phyloP scores from a whole-genome alignment of 2,329 filamentous ascomycete species.

The Clarireedia monteithiana region DNA sequence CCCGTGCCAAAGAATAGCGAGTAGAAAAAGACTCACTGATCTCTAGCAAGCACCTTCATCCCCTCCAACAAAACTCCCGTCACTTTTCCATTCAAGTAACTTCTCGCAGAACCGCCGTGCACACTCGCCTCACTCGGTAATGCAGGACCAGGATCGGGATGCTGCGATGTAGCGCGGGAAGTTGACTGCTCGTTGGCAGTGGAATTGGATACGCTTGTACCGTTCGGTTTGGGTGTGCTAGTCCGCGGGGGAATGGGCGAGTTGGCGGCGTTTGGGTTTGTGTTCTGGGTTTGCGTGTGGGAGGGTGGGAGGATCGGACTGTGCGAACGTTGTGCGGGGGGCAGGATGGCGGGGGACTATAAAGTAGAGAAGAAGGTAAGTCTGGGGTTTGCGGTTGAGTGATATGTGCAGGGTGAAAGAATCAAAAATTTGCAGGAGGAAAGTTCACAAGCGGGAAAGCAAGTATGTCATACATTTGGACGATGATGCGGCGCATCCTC shows the following conservation, averaged over 20 bases:
- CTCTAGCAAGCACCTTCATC: conserved; percentile 64
- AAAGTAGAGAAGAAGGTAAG: conserved; percentile 8
- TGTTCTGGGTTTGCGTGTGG: conserved; percentile 1
- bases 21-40: conserved; percentile 48
- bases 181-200: conserved; percentile 32
- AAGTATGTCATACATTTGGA: conserved; percentile 16
- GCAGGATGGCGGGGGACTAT: background rate
- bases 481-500: conserved; percentile 20
- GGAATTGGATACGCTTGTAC: conserved; percentile 13
- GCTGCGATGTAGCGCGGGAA: conserved; percentile 49
- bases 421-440: background rate
- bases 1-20: background rate
- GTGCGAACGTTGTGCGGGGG: background rate
- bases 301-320: conserved; percentile 12
- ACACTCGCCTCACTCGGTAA: conserved; percentile 52
- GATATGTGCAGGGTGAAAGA: background rate
- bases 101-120: conserved; percentile 61
- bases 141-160: conserved; percentile 43
- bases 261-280: conserved; percentile 13
- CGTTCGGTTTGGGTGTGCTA: conserved; percentile 39
- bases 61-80: conserved; percentile 62
- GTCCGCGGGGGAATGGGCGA: conserved; percentile 32
- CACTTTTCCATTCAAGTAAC: conserved; percentile 65
- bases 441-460: background rate
- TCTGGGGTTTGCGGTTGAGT: background rate